Percentiles rank a stretch among this genome's conserved stretches.
Conservation (phyloP, 1,139 yeast genomes). For the Yamadazyma diddensiae region DNA sequence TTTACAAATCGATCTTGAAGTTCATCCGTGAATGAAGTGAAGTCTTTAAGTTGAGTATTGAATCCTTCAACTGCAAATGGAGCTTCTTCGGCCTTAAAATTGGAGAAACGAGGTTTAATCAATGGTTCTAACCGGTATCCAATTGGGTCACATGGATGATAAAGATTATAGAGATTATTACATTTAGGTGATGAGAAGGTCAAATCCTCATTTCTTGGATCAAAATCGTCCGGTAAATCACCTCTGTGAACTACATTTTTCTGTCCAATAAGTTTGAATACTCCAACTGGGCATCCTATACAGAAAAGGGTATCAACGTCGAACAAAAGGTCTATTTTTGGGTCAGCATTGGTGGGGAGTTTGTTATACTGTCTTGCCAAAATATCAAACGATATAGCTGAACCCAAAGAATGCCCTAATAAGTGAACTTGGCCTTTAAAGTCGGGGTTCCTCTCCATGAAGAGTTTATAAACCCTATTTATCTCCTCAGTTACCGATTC, state of each 20-base stretch:
- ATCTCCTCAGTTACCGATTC: constrained; percentile 67
- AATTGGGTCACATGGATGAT: constrained; percentile 88
- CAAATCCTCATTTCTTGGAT: constrained; percentile 15
- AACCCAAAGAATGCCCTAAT: constrained; percentile 90
- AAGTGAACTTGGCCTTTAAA: constrained; percentile 79
- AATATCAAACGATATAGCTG: constrained; percentile 80
- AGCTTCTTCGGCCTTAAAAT: constrained; percentile 57
- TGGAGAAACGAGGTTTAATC: constrained; percentile 52
- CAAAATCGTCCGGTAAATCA: constrained; percentile 18
- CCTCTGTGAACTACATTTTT: constrained; percentile 47
- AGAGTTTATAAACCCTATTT: constrained; percentile 63
- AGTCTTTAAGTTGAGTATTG: constrained; percentile 40
- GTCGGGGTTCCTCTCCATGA: constrained; percentile 62
- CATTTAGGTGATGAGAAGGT: constrained; percentile 47
- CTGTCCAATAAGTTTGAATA: constrained; percentile 69
- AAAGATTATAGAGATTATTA: constrained; percentile 65
- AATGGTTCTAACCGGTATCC: constrained; percentile 86
- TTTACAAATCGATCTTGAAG: constrained; percentile 42
- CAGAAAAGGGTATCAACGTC: constrained; percentile 74
- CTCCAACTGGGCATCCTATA: constrained; percentile 88
- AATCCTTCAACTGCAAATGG: constrained; percentile 54
- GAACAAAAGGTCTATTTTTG: constrained; percentile 51
- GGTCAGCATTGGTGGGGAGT: constrained; percentile 18
- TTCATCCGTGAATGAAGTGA: constrained; percentile 42
- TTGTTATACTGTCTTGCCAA: constrained; percentile 54